Evolutionary conservation across 2,329 filamentous ascomycete genomes (phyloP).

Genomic region (Botrytis byssoidea): DNA sequence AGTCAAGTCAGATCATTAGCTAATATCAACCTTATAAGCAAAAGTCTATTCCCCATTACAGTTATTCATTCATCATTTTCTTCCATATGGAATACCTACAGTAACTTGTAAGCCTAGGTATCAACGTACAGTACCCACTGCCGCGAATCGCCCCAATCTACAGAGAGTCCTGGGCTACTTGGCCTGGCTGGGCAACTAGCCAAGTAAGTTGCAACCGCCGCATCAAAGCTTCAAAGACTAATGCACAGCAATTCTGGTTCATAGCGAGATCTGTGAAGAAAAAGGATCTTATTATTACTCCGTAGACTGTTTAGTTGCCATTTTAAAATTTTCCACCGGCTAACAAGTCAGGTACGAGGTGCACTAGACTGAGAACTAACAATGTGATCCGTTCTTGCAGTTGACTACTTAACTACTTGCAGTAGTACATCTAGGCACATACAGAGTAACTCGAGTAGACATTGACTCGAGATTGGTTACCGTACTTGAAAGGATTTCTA

Average conservation of each 20-base stretch:
- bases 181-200: not conserved
- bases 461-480: not conserved
- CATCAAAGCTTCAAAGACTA: constrained; percentile 8
- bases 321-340: not conserved
- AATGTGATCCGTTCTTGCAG: not conserved
- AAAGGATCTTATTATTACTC: not conserved
- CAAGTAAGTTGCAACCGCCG: not conserved
- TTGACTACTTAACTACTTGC: not conserved
- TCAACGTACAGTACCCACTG: not conserved
- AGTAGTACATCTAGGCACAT: not conserved
- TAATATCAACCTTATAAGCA: not conserved
- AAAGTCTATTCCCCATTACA: not conserved
- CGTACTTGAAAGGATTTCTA: not conserved
- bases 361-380: not conserved
- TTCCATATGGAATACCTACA: not conserved
- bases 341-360: not conserved
- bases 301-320: not conserved
- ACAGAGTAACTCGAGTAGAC: not conserved
- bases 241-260: not conserved
- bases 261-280: constrained; percentile 6
- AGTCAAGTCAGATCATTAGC: not conserved
- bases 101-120: too few species aligned
- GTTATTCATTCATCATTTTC: not conserved
- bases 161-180: not conserved
- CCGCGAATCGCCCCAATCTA: not conserved